phyloP scores from a whole-genome alignment of 1,284 basidiomycete species.

The Trichosporon coremiiforme region DNA sequence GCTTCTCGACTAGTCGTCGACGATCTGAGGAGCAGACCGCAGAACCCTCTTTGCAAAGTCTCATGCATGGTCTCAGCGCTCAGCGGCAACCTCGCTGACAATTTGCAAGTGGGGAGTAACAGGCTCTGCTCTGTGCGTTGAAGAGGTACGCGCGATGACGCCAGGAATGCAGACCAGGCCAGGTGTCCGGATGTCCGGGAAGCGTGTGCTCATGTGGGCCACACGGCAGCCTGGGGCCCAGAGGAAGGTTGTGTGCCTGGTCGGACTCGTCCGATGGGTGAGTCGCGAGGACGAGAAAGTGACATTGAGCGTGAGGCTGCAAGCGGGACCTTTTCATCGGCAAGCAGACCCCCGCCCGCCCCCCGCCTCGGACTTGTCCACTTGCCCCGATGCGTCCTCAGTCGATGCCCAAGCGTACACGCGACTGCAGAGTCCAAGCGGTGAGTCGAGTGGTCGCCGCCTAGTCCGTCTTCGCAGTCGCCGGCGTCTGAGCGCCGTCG shows the following conservation, averaged over 20 bases:
- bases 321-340: background rate
- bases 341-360: background rate
- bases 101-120: background rate
- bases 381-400: background rate
- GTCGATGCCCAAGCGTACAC: background rate
- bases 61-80: too few species aligned
- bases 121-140: too few species aligned
- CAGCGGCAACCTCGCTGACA: background rate
- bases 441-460: background rate
- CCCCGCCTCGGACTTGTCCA: background rate
- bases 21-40: too few species aligned
- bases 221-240: background rate
- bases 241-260: background rate
- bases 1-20: too few species aligned
- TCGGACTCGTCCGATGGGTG: slow-evolving; percentile 1
- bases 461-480: background rate
- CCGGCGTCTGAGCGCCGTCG: background rate
- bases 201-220: background rate
- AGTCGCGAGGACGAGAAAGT: background rate
- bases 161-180: background rate
- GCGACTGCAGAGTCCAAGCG: background rate
- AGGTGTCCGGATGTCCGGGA: background rate
- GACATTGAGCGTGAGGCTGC: too few species aligned
- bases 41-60: too few species aligned
- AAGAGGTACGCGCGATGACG: background rate